Conservation (phyloP, 2,329 filamentous ascomycete species). For the Plectosphaerella sp. region DNA sequence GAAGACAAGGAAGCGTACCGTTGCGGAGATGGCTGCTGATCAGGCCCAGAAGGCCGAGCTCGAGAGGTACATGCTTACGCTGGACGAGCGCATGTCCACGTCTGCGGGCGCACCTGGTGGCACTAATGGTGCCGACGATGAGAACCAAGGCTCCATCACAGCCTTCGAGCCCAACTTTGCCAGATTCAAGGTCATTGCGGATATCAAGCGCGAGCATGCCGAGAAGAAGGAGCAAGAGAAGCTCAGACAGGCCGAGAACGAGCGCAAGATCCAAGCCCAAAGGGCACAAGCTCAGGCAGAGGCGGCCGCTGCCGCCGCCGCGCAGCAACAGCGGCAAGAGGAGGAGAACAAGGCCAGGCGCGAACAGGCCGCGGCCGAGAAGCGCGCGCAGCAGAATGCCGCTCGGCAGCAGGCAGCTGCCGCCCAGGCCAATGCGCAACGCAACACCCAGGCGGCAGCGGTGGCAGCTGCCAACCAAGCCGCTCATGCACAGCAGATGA, state of each 20-base stretch:
- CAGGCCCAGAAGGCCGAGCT: conserved; percentile 86
- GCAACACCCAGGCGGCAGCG: conserved; percentile 17
- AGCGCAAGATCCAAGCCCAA: conserved; percentile 45
- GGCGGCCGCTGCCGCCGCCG: conserved; percentile 35
- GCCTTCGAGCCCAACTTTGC: conserved; percentile 84
- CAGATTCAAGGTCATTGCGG: conserved; percentile 84
- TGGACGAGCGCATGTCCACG: conserved; percentile 76
- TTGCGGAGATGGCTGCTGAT: conserved; percentile 91
- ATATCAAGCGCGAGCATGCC: conserved; percentile 72
- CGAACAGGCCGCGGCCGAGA: conserved; percentile 25
- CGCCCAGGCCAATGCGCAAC: conserved; percentile 8
- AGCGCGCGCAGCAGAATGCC: conserved; percentile 17
- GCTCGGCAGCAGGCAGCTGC: conserved; percentile 14
- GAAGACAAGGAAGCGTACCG: conserved; percentile 87
- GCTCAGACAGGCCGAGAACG: conserved; percentile 57
- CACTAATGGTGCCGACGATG: conserved; percentile 60
- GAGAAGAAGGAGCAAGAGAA: conserved; percentile 77
- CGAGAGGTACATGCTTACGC: conserved; percentile 87
- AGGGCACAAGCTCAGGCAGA: conserved; percentile 41
- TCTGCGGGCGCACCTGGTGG: conserved; percentile 52
- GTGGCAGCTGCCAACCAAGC: conserved; percentile 15
- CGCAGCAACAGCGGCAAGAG: conserved; percentile 39
- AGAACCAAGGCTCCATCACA: conserved; percentile 66
- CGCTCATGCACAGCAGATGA: conserved; percentile 5
- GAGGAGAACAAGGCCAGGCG: conserved; percentile 36